Evolutionary conservation across 495 filamentous ascomycete genomes (phyloP).

Genomic region (Sordaria brevicollis): DNA sequence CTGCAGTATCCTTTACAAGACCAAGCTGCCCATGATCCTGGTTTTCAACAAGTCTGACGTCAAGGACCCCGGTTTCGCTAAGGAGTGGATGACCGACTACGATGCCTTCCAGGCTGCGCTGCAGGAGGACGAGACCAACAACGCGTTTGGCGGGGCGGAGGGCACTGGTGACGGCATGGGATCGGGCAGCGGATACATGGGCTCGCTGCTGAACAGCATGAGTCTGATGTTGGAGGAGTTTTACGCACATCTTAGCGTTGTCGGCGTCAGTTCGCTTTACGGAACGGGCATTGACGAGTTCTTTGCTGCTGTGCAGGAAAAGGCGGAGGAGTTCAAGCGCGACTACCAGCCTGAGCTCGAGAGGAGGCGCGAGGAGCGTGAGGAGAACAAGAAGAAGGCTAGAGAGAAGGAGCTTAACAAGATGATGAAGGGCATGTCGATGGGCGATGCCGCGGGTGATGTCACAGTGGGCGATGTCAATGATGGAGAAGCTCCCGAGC

Average conservation of each 20-base stretch:
- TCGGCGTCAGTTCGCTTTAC: conserved; percentile 88
- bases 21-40: conserved; percentile 92
- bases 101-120: conserved; percentile 89
- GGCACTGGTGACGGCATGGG: conserved; percentile 46
- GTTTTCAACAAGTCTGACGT: conserved; percentile 99
- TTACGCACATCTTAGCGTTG: conserved; percentile 82
- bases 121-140: conserved; percentile 62
- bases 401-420: conserved; percentile 75
- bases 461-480: conserved; percentile 29
- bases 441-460: conserved; percentile 34
- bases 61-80: conserved; percentile 79
- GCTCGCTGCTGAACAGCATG: conserved; percentile 93
- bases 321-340: conserved; percentile 77
- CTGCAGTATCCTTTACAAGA: conserved; percentile 97
- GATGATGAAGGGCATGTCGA: conserved; percentile 90
- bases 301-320: conserved; percentile 76
- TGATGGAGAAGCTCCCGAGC: conserved; percentile 43
- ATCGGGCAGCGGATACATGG: conserved; percentile 86
- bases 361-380: conserved; percentile 60
- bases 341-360: conserved; percentile 93
- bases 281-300: conserved; percentile 88
- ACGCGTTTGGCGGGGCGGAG: conserved; percentile 66
- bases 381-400: conserved; percentile 56
- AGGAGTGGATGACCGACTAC: conserved; percentile 99
- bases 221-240: conserved; percentile 96